phyloP scores from a whole-genome alignment of 805 yeast genomes.

The Hanseniaspora osmophila region DNA sequence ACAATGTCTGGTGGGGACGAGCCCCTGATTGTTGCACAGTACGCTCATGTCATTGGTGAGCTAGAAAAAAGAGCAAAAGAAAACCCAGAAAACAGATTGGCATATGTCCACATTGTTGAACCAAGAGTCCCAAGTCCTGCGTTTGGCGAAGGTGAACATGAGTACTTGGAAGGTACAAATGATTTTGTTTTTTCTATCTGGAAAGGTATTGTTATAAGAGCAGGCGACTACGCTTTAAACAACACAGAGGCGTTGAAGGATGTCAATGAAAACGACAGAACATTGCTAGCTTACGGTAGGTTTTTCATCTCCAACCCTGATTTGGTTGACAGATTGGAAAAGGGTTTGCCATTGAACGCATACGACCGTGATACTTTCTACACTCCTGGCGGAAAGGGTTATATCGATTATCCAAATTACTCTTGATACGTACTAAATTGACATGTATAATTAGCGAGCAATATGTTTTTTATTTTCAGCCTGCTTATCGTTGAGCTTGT shows the following conservation, averaged over 20 bases:
- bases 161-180: slow-evolving; percentile 22
- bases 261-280: slow-evolving; percentile 26
- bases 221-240: slow-evolving; percentile 23
- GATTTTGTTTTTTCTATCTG: slow-evolving; percentile 30
- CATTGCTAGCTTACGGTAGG: slow-evolving; percentile 34
- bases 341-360: slow-evolving; percentile 26
- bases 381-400: slow-evolving; percentile 25
- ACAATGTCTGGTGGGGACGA: too few species aligned
- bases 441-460: too few species aligned
- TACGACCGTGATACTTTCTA: slow-evolving; percentile 40
- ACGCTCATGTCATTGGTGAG: slow-evolving; percentile 27
- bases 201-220: slow-evolving; percentile 31
- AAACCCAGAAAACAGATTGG: slow-evolving; percentile 22
- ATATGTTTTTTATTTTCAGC: too few species aligned
- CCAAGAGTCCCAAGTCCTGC: slow-evolving; percentile 25
- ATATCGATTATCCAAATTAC: slow-evolving; percentile 29
- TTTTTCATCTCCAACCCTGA: slow-evolving; percentile 44
- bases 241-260: slow-evolving; percentile 17
- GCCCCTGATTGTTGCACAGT: too few species aligned
- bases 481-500: too few species aligned
- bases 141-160: slow-evolving; percentile 16
- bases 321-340: slow-evolving; percentile 29
- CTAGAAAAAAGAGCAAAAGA: slow-evolving; percentile 24
- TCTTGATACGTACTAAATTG: too few species aligned
- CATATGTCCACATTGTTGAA: slow-evolving; percentile 31